A percentile compares a stretch with the other conserved stretches of the same genome.
phyloP scores from a whole-genome alignment of 2,329 filamentous ascomycete species.

The Phaeosphaeriaceae sp. region DNA sequence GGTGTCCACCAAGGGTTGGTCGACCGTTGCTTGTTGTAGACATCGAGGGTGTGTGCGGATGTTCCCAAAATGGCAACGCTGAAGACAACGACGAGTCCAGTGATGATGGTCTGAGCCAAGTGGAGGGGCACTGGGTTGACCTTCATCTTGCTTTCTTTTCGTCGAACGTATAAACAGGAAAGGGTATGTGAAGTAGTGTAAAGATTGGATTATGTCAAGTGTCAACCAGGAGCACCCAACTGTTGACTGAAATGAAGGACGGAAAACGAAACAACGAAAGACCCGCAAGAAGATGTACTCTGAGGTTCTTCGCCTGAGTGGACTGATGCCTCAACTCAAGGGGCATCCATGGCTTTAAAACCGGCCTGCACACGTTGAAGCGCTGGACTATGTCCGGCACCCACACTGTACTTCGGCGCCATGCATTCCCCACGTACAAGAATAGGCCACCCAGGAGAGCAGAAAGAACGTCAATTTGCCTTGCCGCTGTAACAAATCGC shows the following conservation, averaged over 20 bases:
- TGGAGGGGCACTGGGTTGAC: conserved; percentile 48
- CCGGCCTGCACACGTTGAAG: conserved; percentile 1
- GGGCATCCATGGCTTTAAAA: conserved; percentile 42
- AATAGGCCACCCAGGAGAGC: conserved; percentile 23
- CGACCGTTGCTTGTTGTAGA: conserved; percentile 52
- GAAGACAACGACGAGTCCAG: conserved; percentile 48
- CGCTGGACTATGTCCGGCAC: conserved; percentile 8
- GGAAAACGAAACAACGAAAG: conserved; percentile 21
- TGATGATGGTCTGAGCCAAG: conserved; percentile 42
- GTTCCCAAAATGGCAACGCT: conserved; percentile 53
- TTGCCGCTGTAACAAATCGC: conserved; percentile 23
- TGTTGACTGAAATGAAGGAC: conserved; percentile 29
- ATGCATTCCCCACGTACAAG: conserved; percentile 2
- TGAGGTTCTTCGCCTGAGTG: conserved; percentile 21
- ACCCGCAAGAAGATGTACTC: conserved; percentile 22
- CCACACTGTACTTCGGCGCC: conserved; percentile 10
- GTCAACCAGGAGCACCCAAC: conserved; percentile 42
- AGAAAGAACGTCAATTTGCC: conserved; percentile 22
- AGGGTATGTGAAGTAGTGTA: conserved; percentile 7
- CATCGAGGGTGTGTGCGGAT: conserved; percentile 51
- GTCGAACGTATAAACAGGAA: conserved; percentile 8
- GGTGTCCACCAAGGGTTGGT: conserved; percentile 58
- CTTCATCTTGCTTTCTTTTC: conserved; percentile 34
- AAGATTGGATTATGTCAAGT: conserved; percentile 12
- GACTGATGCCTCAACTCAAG: conserved; percentile 23